Evolutionary conservation across 2,329 filamentous ascomycete genomes (phyloP).

Genomic region (Fusarium caatingaense): DNA sequence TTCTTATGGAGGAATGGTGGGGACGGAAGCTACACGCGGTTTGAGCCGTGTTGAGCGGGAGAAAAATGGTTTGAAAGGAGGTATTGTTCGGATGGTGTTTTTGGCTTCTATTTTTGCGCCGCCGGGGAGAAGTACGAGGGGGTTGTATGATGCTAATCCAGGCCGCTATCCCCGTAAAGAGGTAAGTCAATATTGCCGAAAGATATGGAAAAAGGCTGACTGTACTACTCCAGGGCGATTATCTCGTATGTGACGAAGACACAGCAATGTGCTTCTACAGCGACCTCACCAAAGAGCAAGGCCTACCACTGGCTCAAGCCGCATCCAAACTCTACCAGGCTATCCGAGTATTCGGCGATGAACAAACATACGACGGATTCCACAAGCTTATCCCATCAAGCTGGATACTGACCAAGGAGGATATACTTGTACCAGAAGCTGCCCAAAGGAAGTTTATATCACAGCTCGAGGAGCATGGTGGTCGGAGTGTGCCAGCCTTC

Average conservation of each 20-base stretch:
- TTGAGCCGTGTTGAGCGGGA: background rate
- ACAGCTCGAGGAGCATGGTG: constrained; percentile 5
- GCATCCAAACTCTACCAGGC: constrained; percentile 3
- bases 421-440: background rate
- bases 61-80: background rate
- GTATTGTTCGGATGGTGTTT: constrained; percentile 2
- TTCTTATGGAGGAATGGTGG: constrained; percentile 21
- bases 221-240: background rate
- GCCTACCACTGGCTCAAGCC: background rate
- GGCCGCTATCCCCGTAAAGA: background rate
- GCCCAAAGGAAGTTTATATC: constrained; percentile 4
- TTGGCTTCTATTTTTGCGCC: constrained; percentile 15
- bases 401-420: constrained; percentile 3
- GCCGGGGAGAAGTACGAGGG: background rate
- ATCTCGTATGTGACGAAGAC: constrained; percentile 14
- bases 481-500: background rate
- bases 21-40: constrained; percentile 6
- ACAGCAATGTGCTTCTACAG: constrained; percentile 24
- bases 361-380: constrained; percentile 12
- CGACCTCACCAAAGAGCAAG: constrained; percentile 1
- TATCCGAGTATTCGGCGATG: background rate
- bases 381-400: constrained; percentile 4
- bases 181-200: background rate
- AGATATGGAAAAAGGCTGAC: accelerated
- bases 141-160: constrained; percentile 1